Conservation (phyloP, 2,329 filamentous ascomycete genomes). For the Catunica adiposa region DNA sequence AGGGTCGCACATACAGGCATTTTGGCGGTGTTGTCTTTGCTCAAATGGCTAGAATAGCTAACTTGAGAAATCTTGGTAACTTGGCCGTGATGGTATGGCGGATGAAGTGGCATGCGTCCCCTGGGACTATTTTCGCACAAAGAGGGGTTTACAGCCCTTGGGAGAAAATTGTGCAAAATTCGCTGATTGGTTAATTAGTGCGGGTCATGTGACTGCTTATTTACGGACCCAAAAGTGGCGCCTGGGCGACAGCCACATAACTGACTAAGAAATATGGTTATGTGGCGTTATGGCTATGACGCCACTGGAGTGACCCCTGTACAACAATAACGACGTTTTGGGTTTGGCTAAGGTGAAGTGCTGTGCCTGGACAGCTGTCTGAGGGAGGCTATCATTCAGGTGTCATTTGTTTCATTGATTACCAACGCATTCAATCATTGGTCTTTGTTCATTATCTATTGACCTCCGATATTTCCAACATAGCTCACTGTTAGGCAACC, state of each 20-base stretch:
- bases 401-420: slow-evolving; percentile 12
- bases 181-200: slow-evolving; percentile 9
- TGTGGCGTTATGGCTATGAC: slow-evolving; percentile 1
- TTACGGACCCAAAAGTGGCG: slow-evolving; percentile 6
- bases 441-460: neutral
- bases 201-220: slow-evolving; percentile 7
- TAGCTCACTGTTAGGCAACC: neutral
- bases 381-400: slow-evolving; percentile 8
- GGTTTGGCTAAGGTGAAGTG: slow-evolving; percentile 6
- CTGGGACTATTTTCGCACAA: slow-evolving; percentile 6
- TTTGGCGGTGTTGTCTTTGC: slow-evolving; percentile 15
- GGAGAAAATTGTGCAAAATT: slow-evolving; percentile 14
- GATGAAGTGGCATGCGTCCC: slow-evolving; percentile 14
- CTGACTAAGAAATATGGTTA: neutral
- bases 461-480: too few relatives aligned
- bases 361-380: slow-evolving; percentile 1
- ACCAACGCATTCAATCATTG: neutral
- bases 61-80: slow-evolving; percentile 12
- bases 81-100: slow-evolving; percentile 13
- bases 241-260: neutral
- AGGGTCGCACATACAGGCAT: slow-evolving; percentile 15
- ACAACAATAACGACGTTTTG: neutral
- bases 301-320: neutral
- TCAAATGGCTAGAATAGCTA: slow-evolving; percentile 15
- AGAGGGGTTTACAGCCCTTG: slow-evolving; percentile 13